Conservation (phyloP, 495 filamentous ascomycete species). For the Oidiodendron maius region DNA sequence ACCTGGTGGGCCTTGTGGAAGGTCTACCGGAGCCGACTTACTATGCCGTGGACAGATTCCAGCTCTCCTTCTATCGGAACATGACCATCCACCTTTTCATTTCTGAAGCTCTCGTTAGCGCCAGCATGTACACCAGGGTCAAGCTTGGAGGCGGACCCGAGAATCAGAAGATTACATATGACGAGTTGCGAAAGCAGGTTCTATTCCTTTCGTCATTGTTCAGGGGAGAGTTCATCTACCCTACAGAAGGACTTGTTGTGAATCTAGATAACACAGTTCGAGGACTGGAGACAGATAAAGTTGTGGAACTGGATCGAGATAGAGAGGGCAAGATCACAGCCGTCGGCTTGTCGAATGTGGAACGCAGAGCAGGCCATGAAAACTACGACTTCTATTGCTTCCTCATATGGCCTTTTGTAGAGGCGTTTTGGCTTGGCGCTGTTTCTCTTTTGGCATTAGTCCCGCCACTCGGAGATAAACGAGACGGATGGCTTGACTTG, state of each 20-base stretch:
- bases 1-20: constrained; percentile 73
- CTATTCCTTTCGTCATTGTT: constrained; percentile 88
- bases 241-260: constrained; percentile 68
- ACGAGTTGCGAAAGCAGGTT: constrained; percentile 67
- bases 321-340: constrained; percentile 48
- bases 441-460: constrained; percentile 81
- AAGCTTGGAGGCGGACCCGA: constrained; percentile 82
- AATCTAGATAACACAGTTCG: constrained; percentile 76
- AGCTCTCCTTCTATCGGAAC: constrained; percentile 95
- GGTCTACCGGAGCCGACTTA: constrained; percentile 83
- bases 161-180: constrained; percentile 71
- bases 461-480: constrained; percentile 54
- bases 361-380: constrained; percentile 74
- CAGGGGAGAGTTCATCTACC: constrained; percentile 94
- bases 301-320: constrained; percentile 65
- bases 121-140: constrained; percentile 80
- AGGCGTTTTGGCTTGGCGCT: constrained; percentile 84
- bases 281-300: constrained; percentile 70
- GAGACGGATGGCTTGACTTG: constrained; percentile 70
- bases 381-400: constrained; percentile 99
- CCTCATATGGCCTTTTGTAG: constrained; percentile 96
- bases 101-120: constrained; percentile 80
- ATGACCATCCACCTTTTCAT: constrained; percentile 99
- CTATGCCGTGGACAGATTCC: constrained; percentile 92
- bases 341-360: constrained; percentile 67